These are phyloP conservation scores for Beauveria medogensis DNA, from an alignment of 2,329 filamentous ascomycete genomes.

Conservation along the genomic window DNA sequence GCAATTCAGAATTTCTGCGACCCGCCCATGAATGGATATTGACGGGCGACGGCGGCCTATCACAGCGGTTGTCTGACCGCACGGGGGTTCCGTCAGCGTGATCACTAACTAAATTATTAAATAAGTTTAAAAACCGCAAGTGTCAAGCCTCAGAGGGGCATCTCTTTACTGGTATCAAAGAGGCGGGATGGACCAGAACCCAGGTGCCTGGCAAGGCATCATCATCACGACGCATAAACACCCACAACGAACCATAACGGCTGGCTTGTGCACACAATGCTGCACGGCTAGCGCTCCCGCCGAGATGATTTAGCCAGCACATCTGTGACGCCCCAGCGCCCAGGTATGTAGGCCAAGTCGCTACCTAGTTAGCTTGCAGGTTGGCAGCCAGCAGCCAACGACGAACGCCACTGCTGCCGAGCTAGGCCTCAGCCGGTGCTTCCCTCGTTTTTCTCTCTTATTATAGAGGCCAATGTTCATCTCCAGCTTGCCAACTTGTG, in stretches of 20 bases:
- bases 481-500: not conserved
- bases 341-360: not conserved
- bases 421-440: not conserved
- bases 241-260: too few species aligned
- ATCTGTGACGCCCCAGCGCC: not conserved
- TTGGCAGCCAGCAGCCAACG: not conserved
- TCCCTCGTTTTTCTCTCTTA: not conserved
- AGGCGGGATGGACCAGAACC: too few species aligned
- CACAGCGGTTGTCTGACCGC: not conserved
- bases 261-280: too few species aligned
- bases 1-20: not conserved
- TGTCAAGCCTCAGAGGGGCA: not conserved
- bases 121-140: not conserved
- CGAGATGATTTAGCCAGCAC: not conserved
- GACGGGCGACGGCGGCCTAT: not conserved
- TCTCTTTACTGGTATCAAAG: too few species aligned
- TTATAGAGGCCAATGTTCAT: not conserved
- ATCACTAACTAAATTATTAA: too few species aligned
- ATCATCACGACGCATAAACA: too few species aligned
- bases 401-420: not conserved
- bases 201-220: too few species aligned
- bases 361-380: too few species aligned
- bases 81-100: conserved; percentile 1
- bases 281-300: not conserved
- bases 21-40: not conserved